These are phyloP conservation scores for Plasmodium ovale DNA, from an alignment of 169 alveolate species.

Conservation along the genomic window DNA sequence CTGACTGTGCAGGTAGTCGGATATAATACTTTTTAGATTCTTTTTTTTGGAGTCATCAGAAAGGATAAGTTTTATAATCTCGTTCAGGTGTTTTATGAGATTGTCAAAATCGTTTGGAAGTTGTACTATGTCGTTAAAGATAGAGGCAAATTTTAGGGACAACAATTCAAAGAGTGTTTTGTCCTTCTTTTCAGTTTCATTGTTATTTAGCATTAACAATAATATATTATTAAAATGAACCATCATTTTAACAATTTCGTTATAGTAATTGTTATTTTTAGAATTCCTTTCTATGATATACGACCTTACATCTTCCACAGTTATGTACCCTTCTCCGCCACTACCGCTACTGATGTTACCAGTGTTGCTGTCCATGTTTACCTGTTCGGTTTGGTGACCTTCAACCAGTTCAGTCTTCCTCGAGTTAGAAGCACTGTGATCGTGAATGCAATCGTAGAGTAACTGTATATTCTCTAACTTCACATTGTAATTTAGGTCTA, in stretches of 20 bases:
- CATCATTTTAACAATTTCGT: conserved; percentile 63
- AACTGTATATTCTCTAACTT: conserved; percentile 8
- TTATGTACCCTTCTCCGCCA: conserved; percentile 13
- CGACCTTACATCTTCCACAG: conserved; percentile 36
- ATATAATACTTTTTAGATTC: conserved; percentile 24
- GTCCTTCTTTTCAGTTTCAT: conserved; percentile 18
- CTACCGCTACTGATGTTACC: not conserved
- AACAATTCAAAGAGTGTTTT: conserved; percentile 46
- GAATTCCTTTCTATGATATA: conserved; percentile 43
- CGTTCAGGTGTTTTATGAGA: conserved; percentile 42
- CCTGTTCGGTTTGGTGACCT: too few species aligned
- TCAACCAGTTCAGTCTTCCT: not conserved
- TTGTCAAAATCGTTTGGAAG: conserved; percentile 27
- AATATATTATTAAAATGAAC: conserved; percentile 65
- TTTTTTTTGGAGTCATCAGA: conserved; percentile 19
- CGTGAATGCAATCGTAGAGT: conserved; percentile 14
- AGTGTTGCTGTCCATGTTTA: not conserved
- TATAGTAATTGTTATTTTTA: conserved; percentile 52
- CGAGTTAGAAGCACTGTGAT: not conserved
- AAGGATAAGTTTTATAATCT: conserved; percentile 42
- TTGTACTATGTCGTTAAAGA: conserved; percentile 42
- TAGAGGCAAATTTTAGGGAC: conserved; percentile 37
- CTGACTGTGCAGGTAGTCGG: conserved; percentile 13
- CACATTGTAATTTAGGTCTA: conserved; percentile 40
- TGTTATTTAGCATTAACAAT: conserved; percentile 43